phyloP scores from a whole-genome alignment of 176 grass and related monocot genomes.

The Bonia amplexicaulis region DNA sequence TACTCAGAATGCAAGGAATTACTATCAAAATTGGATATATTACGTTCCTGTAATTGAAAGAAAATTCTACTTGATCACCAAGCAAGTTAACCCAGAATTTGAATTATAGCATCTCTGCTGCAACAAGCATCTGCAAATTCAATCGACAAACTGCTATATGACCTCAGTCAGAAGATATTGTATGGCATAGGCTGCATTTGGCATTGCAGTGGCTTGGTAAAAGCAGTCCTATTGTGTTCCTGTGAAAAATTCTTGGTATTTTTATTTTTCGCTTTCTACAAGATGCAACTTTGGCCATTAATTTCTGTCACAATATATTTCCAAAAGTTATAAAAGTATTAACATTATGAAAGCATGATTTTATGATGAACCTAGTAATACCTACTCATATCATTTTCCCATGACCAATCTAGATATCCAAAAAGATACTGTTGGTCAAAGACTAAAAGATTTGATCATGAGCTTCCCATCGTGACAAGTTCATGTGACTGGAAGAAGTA shows the following conservation, averaged over 20 bases:
- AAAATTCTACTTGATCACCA: constrained; percentile 1
- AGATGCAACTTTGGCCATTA: not conserved
- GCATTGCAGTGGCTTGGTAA: not conserved
- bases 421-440: not conserved
- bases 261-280: not conserved
- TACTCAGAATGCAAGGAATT: constrained; percentile 22
- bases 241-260: not conserved
- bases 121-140: constrained; percentile 8
- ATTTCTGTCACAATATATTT: not conserved
- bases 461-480: not conserved
- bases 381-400: not conserved
- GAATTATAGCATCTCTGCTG: not conserved
- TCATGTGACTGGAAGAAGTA: not conserved
- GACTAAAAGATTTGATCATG: not conserved
- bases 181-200: not conserved
- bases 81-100: constrained; percentile 16
- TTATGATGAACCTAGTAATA: not conserved
- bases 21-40: constrained; percentile 8
- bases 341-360: not conserved
- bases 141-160: not conserved
- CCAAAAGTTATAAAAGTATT: not conserved
- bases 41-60: not conserved
- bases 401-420: not conserved
- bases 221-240: not conserved
- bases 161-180: not conserved